Percentiles rank a stretch among this genome's conserved stretches.
These are phyloP conservation scores for Mitragyna speciosa DNA, from an alignment of 257 asterid genomes.

Conservation along the genomic window DNA sequence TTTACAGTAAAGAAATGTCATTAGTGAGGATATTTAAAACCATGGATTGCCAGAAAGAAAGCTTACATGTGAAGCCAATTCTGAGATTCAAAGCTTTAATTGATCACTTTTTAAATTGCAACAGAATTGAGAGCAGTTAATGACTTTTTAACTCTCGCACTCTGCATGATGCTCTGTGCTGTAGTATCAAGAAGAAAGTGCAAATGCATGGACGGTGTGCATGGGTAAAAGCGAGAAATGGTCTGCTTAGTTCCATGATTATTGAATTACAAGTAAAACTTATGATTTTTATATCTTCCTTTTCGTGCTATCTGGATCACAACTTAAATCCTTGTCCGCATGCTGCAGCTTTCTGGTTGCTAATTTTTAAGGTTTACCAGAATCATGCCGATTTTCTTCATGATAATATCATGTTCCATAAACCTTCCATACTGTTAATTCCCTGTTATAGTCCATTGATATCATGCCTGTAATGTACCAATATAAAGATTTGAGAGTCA, in stretches of 20 bases:
- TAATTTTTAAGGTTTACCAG: background rate
- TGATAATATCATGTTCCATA: background rate
- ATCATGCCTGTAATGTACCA: background rate
- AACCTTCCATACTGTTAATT: no score
- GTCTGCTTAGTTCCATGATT: background rate
- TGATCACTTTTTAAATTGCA: background rate
- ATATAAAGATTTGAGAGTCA: background rate
- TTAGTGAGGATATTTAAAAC: background rate
- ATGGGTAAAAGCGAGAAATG: background rate
- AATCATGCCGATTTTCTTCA: background rate
- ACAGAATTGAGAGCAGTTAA: background rate
- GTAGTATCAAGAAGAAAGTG: background rate
- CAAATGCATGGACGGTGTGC: no score
- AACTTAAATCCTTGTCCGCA: background rate
- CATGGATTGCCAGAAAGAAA: background rate
- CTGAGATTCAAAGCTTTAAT: background rate
- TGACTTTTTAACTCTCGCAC: background rate
- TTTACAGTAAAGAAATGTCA: no score
- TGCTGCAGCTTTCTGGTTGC: background rate
- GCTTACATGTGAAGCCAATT: background rate
- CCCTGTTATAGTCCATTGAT: background rate
- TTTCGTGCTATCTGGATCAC: no score
- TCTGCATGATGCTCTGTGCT: background rate
- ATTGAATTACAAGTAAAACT: background rate
- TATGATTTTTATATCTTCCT: background rate